Evolutionary conservation across 371 early-diverging fungal species (phyloP), one percentile per base, ranked within the genome.

Genomic region (Blyttiomyces sp.): DNA sequence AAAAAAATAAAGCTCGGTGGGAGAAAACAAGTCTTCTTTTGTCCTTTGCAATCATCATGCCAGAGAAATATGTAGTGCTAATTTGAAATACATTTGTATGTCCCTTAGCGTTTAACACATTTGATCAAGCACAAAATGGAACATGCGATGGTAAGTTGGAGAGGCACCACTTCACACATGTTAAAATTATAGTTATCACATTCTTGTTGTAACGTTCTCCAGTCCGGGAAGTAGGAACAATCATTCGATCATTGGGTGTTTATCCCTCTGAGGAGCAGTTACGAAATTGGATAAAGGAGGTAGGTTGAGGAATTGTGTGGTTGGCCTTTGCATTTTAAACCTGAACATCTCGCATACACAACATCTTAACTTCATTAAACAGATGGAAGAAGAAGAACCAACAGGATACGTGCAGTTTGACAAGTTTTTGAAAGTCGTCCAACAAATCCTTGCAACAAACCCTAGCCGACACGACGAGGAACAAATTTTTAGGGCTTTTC

Each of bases 331-430:
- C n/a, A n/a, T n/a, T n/a, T n/a, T n/a, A n/a, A n/a, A n/a, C n/a
- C n/a, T n/a, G n/a, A n/a, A n/a, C n/a, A n/a, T n/a, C n/a, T n/a
- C n/a, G n/a, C n/a, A n/a, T n/a, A n/a, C n/a, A n/a, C n/a, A 21
- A 34, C 2, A 3, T 65, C 43, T 11, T 27, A 24, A 55, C 9
- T 33, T 32, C 56, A 13, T 43, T 21, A 23, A 28, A 3, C 31
- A 78, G 74, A 75, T 78, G 79, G 74, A 71, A 49, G 72, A 66
- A 46, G 71, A 73, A 33, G 79, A 79, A 35, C 72, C 73, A 17
- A 63, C 71, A 7, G 75, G 72, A 23, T 79, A 70, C 55, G 58
- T 79, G 24, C 64, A 69, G 6, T 72, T 43, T 50, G 66, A 65
- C 3, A 61, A 54, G 32, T 70, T 78, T 46, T 43, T 43, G 24